Evolutionary conservation across 495 filamentous ascomycete species (phyloP).

Genomic region (Pseudevernia furfuracea): DNA sequence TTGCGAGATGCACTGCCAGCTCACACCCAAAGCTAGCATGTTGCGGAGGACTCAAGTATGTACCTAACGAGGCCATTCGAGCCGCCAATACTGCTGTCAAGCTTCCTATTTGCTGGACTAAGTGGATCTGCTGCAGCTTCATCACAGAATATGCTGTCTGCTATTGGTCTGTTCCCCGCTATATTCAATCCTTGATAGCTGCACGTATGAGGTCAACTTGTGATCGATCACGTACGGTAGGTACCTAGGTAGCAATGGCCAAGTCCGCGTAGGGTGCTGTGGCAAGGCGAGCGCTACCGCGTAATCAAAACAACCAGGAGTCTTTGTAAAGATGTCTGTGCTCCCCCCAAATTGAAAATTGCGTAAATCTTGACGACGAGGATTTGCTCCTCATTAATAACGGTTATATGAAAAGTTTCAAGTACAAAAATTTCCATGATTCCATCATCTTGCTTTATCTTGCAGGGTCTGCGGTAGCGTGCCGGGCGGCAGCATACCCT

Average conservation of each 20-base stretch:
- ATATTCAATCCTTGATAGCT: not conserved
- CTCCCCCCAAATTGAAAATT: not conserved
- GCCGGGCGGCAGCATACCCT: constrained; percentile 8
- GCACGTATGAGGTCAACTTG: not conserved
- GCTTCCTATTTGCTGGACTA: constrained; percentile 4
- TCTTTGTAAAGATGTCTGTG: not conserved
- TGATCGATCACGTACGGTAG: constrained; percentile 6
- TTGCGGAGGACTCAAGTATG: not conserved
- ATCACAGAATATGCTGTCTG: constrained; percentile 1
- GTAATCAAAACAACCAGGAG: constrained; percentile 12
- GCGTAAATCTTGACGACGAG: not conserved
- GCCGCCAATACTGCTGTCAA: not conserved
- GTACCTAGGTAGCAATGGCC: too few species aligned
- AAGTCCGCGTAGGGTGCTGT: not conserved
- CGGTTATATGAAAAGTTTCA: not conserved
- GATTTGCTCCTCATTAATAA: not conserved
- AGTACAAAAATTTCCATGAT: not conserved
- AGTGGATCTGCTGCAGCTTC: constrained; percentile 1
- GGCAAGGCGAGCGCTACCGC: not conserved
- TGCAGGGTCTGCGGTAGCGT: constrained; percentile 9
- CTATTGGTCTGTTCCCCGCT: constrained; percentile 4
- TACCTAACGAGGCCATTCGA: not conserved
- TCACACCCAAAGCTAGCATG: not conserved
- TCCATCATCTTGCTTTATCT: constrained; percentile 17
- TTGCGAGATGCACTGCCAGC: constrained; percentile 1